phyloP scores from a whole-genome alignment of 176 grass and related monocot species.

The Tillandsia fasciculata region DNA sequence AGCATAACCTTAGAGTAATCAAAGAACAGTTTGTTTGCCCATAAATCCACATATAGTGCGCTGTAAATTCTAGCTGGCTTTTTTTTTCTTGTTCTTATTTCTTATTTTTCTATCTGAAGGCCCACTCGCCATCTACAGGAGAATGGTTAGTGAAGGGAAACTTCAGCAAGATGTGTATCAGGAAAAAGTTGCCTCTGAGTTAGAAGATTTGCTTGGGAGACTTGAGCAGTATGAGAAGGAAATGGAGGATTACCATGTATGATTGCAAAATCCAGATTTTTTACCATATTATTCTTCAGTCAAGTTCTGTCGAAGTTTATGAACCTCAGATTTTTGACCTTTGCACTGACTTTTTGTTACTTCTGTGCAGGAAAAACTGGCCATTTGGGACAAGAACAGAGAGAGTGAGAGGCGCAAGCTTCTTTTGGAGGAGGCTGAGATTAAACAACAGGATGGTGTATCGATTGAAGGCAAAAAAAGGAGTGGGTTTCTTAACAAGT shows the following conservation, averaged over 20 bases:
- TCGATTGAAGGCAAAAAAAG: conserved; percentile 59
- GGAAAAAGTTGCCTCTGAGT: conserved; percentile 61
- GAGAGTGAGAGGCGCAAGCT: conserved; percentile 57
- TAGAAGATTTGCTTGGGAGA: conserved; percentile 49
- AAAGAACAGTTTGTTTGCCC: not conserved
- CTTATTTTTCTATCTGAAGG: conserved; percentile 32
- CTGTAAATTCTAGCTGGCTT: not conserved
- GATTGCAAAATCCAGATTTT: not conserved
- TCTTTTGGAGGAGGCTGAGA: conserved; percentile 66
- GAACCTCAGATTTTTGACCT: not conserved
- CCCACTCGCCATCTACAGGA: conserved; percentile 62
- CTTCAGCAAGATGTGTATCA: conserved; percentile 65
- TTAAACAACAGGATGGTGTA: conserved; percentile 66
- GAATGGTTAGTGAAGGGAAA: conserved; percentile 63
- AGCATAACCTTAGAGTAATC: too few relatives aligned
- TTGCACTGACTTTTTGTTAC: conserved; percentile 1
- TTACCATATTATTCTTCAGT: not conserved
- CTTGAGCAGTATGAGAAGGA: conserved; percentile 73
- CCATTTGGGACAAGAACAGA: conserved; percentile 63
- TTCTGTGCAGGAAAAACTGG: conserved; percentile 42
- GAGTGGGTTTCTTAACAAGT: conserved; percentile 61
- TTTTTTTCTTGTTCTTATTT: conserved; percentile 9
- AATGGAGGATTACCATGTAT: conserved; percentile 99
- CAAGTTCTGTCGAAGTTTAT: not conserved
- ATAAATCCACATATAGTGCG: not conserved